phyloP scores from a whole-genome alignment of 2,329 filamentous ascomycete species.

The Chaetoscypha palmicola region DNA sequence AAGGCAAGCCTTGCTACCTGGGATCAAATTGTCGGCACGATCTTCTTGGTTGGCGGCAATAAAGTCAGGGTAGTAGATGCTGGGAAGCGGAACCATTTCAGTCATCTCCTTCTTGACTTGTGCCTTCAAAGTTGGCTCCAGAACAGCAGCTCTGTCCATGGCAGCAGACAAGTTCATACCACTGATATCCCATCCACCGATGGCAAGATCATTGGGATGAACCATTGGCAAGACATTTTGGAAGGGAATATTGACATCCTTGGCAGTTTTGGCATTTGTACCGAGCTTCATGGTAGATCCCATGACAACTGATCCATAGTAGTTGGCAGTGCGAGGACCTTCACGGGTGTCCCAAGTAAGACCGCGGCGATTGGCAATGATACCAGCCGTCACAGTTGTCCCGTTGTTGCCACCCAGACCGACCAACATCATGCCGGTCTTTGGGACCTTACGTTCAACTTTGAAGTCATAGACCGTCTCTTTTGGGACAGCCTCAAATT shows the following conservation, averaged over 20 bases:
- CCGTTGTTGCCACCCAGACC: slow-evolving; percentile 98
- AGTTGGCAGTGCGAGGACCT: slow-evolving; percentile 79
- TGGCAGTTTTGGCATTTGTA: slow-evolving; percentile 70
- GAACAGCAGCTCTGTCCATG: slow-evolving; percentile 92
- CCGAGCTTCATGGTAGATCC: slow-evolving; percentile 95
- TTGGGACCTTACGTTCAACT: slow-evolving; percentile 86
- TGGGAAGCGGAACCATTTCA: slow-evolving; percentile 79
- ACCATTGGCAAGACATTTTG: slow-evolving; percentile 92
- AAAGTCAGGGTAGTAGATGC: slow-evolving; percentile 98
- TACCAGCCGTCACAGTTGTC: slow-evolving; percentile 91
- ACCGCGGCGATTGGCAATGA: slow-evolving; percentile 85
- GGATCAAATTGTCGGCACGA: slow-evolving; percentile 83
- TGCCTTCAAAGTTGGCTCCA: slow-evolving; percentile 89
- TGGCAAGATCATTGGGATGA: slow-evolving; percentile 88
- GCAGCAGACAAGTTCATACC: slow-evolving; percentile 78
- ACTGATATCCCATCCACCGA: slow-evolving; percentile 98
- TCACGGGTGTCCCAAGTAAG: slow-evolving; percentile 93
- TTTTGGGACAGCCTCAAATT: slow-evolving; percentile 76
- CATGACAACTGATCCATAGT: slow-evolving; percentile 98
- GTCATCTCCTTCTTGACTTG: slow-evolving; percentile 91
- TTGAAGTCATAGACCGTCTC: slow-evolving; percentile 96
- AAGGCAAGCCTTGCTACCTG: slow-evolving; percentile 75
- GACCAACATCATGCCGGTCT: slow-evolving; percentile 94
- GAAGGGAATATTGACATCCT: slow-evolving; percentile 95
- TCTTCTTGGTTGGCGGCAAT: slow-evolving; percentile 98